These are phyloP conservation scores for Colletotrichum phormii DNA, from an alignment of 2,329 filamentous ascomycete genomes.

Conservation along the genomic window DNA sequence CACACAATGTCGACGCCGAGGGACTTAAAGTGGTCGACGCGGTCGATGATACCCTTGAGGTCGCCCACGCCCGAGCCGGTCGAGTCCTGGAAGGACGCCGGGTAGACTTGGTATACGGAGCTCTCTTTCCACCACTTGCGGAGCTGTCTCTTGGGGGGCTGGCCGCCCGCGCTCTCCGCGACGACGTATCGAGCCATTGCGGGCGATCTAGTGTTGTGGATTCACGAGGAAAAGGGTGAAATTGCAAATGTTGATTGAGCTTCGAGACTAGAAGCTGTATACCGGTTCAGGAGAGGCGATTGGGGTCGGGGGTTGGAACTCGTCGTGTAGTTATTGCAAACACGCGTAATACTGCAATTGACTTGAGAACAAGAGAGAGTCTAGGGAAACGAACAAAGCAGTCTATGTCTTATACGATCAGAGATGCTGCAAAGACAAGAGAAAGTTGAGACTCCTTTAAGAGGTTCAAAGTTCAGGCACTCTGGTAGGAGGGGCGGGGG, in stretches of 20 bases:
- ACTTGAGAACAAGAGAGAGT: neutral
- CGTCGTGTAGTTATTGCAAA: neutral
- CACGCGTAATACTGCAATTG: neutral
- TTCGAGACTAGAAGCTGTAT: neutral
- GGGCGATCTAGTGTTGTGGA: neutral
- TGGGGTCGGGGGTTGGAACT: too few relatives aligned
- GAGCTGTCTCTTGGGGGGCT: slow-evolving; percentile 18
- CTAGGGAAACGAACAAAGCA: neutral
- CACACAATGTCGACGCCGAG: slow-evolving; percentile 71
- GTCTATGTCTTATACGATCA: neutral
- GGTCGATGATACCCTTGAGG: slow-evolving; percentile 67
- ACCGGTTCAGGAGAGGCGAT: neutral
- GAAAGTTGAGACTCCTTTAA: neutral
- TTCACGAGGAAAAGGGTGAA: neutral
- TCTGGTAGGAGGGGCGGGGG: neutral
- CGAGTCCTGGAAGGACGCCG: slow-evolving; percentile 70
- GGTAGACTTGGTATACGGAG: slow-evolving; percentile 71
- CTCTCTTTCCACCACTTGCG: slow-evolving; percentile 70
- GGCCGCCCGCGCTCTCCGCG: neutral
- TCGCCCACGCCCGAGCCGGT: slow-evolving; percentile 68
- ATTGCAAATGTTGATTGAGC: neutral
- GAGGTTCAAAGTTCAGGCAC: neutral
- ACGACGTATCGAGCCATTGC: slow-evolving; percentile 18
- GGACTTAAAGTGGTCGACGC: slow-evolving; percentile 65
- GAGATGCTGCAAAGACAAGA: neutral